Conservation (phyloP, 495 filamentous ascomycete species). For the Aspergillus carlsbadensis region DNA sequence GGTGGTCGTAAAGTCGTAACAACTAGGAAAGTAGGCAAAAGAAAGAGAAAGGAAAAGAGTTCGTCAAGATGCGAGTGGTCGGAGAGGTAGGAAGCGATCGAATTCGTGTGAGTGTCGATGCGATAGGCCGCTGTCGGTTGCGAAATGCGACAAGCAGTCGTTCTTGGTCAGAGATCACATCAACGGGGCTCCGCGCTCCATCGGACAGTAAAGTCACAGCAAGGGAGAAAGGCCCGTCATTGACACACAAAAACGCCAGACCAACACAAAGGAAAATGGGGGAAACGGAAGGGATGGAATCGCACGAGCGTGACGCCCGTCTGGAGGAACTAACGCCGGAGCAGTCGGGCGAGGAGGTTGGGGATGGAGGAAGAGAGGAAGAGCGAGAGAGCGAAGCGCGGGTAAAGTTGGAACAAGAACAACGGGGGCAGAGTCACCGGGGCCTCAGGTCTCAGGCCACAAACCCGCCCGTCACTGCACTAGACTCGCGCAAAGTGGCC, state of each 20-base stretch:
- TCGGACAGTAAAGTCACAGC: constrained; percentile 19
- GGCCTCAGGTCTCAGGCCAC: constrained; percentile 14
- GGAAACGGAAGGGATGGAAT: constrained; percentile 24
- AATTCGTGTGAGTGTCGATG: constrained; percentile 25
- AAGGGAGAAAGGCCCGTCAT: constrained; percentile 17
- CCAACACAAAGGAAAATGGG: constrained; percentile 32
- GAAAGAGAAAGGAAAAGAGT: constrained; percentile 30
- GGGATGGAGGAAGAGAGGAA: constrained; percentile 13
- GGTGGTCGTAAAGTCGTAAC: constrained; percentile 38
- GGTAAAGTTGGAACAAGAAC: constrained; percentile 12
- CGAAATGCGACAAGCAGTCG: constrained; percentile 10
- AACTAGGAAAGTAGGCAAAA: constrained; percentile 24
- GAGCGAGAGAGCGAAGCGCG: constrained; percentile 12
- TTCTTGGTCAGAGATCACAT: constrained; percentile 21
- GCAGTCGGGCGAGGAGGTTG: constrained; percentile 16
- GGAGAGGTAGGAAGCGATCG: constrained; percentile 23
- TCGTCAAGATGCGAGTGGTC: constrained; percentile 31
- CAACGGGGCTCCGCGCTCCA: constrained; percentile 22
- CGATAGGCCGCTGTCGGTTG: constrained; percentile 15
- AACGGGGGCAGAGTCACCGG: constrained; percentile 3
- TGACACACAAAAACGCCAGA: constrained; percentile 28
- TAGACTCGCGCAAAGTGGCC: constrained; percentile 1
- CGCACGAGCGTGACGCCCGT: constrained; percentile 23
- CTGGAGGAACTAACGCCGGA: constrained; percentile 18
- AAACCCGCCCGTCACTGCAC: constrained; percentile 1